Evolutionary conservation across 305 asterid species (phyloP).

Genomic region (Stenogyne calaminthoides): DNA sequence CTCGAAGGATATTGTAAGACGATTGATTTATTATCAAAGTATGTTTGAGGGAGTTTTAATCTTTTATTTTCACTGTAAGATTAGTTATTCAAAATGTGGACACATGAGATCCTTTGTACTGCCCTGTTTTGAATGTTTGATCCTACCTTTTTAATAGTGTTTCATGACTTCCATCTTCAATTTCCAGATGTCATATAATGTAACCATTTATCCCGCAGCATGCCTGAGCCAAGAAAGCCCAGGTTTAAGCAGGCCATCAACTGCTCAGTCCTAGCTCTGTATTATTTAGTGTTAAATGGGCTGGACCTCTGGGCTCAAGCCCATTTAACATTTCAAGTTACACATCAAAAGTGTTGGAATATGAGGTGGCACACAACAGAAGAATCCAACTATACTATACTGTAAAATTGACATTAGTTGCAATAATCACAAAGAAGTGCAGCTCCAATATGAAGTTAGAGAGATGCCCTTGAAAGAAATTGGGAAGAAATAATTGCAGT

Average conservation of each 20-base stretch:
- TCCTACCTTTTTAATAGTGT: not conserved
- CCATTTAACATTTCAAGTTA: not conserved
- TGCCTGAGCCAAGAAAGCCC: too few relatives aligned
- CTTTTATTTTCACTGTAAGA: not conserved
- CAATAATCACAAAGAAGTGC: not conserved
- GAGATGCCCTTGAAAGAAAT: not conserved
- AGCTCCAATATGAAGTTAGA: not conserved
- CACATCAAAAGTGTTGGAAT: not conserved
- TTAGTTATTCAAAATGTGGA: not conserved
- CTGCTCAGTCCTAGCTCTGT: too few relatives aligned
- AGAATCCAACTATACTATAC: not conserved
- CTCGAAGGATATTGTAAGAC: not conserved
- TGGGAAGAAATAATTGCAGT: not conserved
- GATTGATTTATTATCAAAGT: not conserved
- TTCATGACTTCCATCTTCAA: not conserved
- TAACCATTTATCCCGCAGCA: too few relatives aligned
- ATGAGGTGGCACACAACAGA: not conserved
- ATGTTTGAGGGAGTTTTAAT: not conserved
- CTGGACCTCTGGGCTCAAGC: too few relatives aligned
- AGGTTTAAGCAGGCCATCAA: too few relatives aligned
- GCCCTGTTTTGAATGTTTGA: not conserved
- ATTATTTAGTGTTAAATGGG: too few relatives aligned
- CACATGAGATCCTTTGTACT: not conserved
- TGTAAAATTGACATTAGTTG: not conserved
- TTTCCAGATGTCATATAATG: too few relatives aligned